These are phyloP conservation scores for Eucalyptus caleyi DNA, from an alignment of 345 rosid genomes.

Conservation along the genomic window DNA sequence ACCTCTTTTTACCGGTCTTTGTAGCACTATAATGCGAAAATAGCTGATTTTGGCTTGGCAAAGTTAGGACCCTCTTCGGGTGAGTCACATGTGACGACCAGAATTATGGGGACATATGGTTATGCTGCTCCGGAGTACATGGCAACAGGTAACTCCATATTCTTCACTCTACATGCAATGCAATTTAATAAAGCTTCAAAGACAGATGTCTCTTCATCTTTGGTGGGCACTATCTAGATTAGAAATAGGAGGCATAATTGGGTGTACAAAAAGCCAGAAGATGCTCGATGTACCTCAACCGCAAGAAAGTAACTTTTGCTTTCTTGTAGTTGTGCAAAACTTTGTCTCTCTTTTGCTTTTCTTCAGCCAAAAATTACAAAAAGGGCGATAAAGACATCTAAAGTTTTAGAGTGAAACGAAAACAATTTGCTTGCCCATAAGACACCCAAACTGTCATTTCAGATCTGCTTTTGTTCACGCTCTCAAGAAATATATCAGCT, in stretches of 20 bases:
- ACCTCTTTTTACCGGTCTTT: not conserved
- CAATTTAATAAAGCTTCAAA: not conserved
- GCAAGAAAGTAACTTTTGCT: not conserved
- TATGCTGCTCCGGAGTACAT: constrained; percentile 11
- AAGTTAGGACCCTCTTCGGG: constrained; percentile 5
- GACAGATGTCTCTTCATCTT: not conserved
- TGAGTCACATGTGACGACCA: constrained; percentile 7
- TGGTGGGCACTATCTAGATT: not conserved
- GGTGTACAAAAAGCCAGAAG: not conserved
- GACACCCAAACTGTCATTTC: not conserved
- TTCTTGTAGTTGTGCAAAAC: not conserved
- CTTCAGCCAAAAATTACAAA: not conserved
- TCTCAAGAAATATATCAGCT: not conserved
- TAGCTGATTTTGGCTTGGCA: constrained; percentile 12
- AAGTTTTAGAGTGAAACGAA: not conserved
- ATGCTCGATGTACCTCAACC: not conserved
- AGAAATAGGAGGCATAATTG: not conserved
- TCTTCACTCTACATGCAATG: not conserved
- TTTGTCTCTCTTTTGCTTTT: not conserved
- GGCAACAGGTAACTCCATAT: not conserved
- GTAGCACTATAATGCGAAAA: constrained; percentile 6
- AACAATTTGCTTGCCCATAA: not conserved
- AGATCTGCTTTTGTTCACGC: not conserved
- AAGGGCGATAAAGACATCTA: not conserved
- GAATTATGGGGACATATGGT: constrained; percentile 4